Evolutionary conservation across 2,329 filamentous ascomycete species (phyloP).

Genomic region (Neonectria neomacrospora): DNA sequence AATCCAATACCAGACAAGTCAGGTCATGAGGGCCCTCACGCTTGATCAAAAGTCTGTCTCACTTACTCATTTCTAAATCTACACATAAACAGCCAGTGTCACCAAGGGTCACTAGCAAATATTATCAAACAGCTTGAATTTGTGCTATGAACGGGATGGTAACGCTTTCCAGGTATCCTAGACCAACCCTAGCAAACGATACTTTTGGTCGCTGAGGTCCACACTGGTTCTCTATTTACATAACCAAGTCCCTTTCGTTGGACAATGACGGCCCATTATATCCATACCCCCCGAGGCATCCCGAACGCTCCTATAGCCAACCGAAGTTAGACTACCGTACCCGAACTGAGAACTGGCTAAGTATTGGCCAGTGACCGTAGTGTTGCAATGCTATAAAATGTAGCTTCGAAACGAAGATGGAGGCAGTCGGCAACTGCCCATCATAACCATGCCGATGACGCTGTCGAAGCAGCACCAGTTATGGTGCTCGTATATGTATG

Average conservation of each 20-base stretch:
- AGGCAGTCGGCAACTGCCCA: conserved; percentile 33
- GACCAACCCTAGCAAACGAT: conserved; percentile 8
- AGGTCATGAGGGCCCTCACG: not conserved
- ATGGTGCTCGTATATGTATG: conserved; percentile 33
- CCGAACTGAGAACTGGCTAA: conserved; percentile 10
- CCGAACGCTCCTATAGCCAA: conserved; percentile 21
- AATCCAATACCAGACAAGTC: not conserved
- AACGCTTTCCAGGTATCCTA: conserved; percentile 2
- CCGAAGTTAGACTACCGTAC: conserved; percentile 5
- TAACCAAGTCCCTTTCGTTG: conserved; percentile 19
- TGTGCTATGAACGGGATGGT: conserved; percentile 1
- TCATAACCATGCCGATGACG: conserved; percentile 37
- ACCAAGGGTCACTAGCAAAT: not conserved
- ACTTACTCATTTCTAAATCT: not conserved
- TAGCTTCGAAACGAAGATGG: conserved; percentile 36
- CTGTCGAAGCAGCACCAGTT: conserved; percentile 29
- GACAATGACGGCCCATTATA: conserved; percentile 40
- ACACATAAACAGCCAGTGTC: not conserved
- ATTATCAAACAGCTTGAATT: not conserved
- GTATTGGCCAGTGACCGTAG: conserved; percentile 23
- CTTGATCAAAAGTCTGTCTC: not conserved
- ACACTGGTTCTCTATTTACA: conserved; percentile 40
- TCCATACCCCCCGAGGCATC: conserved; percentile 35
- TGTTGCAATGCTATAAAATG: conserved; percentile 34
- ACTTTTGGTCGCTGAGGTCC: conserved; percentile 25